These are phyloP conservation scores for Phialophora expanda DNA, from an alignment of 2,329 filamentous ascomycete genomes.

Conservation along the genomic window DNA sequence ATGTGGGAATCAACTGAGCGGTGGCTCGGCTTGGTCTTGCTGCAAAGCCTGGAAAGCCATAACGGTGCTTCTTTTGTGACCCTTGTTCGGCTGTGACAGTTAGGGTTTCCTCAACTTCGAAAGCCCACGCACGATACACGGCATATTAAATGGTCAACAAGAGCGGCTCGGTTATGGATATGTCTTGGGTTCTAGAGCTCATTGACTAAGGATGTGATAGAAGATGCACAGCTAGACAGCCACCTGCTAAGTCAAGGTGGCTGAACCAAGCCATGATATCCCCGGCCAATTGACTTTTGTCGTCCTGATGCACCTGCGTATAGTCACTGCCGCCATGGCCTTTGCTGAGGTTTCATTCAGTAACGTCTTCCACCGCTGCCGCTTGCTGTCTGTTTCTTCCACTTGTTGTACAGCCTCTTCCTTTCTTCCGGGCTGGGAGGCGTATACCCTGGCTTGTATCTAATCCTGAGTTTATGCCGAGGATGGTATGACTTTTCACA, in stretches of 20 bases:
- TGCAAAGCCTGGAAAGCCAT: background rate
- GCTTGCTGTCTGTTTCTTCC: background rate
- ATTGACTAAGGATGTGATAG: constrained; percentile 3
- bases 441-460: constrained; percentile 5
- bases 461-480: constrained; percentile 3
- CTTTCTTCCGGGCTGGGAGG: constrained; percentile 10
- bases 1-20: background rate
- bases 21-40: background rate
- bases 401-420: background rate
- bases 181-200: constrained; percentile 1
- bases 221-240: background rate
- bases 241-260: background rate
- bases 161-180: background rate
- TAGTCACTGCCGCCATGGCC: background rate
- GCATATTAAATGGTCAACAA: background rate
- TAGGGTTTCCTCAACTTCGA: background rate
- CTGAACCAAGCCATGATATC: background rate
- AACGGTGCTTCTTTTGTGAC: background rate
- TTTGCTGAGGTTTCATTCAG: background rate
- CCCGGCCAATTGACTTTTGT: background rate
- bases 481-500: constrained; percentile 16
- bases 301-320: background rate
- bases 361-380: background rate
- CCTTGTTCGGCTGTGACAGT: background rate
- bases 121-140: background rate